phyloP scores from a whole-genome alignment of 2,329 filamentous ascomycete genomes.

The Penicillium sp. region DNA sequence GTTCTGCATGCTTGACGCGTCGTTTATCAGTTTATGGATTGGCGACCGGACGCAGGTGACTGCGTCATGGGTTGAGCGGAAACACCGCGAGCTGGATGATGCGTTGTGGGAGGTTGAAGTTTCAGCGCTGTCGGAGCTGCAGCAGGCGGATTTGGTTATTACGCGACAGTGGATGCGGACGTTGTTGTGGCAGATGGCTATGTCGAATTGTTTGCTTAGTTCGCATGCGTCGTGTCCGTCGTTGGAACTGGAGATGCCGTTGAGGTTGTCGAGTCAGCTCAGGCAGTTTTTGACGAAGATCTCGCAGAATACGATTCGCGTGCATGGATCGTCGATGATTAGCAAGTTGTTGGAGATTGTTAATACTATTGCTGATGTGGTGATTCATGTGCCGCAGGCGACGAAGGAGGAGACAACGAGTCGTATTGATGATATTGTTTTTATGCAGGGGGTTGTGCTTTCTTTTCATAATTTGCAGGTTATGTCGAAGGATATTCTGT shows the following conservation, averaged over 20 bases:
- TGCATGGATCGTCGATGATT: conserved; percentile 57
- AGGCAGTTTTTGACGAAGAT: conserved; percentile 44
- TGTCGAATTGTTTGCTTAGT: conserved; percentile 46
- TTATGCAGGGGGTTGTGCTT: conserved; percentile 52
- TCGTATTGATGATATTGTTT: conserved; percentile 55
- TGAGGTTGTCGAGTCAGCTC: conserved; percentile 45
- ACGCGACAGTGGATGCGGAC: conserved; percentile 52
- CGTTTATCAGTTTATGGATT: conserved; percentile 48
- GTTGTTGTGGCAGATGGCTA: conserved; percentile 50
- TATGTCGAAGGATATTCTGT: conserved; percentile 46
- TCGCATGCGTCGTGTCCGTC: conserved; percentile 29
- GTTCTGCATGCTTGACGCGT: conserved; percentile 45
- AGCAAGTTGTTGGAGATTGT: conserved; percentile 62
- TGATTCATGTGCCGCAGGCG: conserved; percentile 51
- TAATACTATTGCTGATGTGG: conserved; percentile 58
- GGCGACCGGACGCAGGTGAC: conserved; percentile 39
- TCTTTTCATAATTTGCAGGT: conserved; percentile 50
- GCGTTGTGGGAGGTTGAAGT: conserved; percentile 38
- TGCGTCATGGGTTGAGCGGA: conserved; percentile 46
- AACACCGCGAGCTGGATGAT: conserved; percentile 46
- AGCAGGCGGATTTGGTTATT: conserved; percentile 51
- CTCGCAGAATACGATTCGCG: conserved; percentile 49
- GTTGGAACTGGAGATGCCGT: conserved; percentile 46
- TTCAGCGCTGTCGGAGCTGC: conserved; percentile 42
- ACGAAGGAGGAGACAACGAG: conserved; percentile 48